Conservation (phyloP, 352 stramenopile species). For the Pythium periplocum region DNA sequence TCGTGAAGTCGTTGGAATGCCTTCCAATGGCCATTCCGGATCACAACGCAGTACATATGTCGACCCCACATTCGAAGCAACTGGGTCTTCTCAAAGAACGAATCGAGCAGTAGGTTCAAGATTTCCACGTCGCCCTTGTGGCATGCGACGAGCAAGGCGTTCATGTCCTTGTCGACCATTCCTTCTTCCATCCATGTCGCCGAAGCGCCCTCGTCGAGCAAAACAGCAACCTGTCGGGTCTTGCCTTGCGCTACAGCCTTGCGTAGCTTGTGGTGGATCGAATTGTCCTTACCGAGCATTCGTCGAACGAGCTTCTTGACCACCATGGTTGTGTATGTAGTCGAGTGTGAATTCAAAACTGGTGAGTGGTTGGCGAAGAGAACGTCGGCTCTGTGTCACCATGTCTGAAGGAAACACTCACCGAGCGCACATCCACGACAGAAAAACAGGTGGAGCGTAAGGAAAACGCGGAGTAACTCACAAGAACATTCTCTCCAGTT, state of each 20-base stretch:
- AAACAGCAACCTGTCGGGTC: conserved; percentile 34
- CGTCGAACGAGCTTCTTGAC: conserved; percentile 32
- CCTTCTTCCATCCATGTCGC: conserved; percentile 39
- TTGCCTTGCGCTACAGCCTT: conserved; percentile 46
- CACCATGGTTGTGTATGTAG: conserved; percentile 16
- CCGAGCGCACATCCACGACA: no score
- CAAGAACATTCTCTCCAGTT: no score
- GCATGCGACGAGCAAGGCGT: conserved; percentile 62
- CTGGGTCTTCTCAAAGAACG: conserved; percentile 42
- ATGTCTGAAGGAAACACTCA: no score
- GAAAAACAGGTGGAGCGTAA: no score
- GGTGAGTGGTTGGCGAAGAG: no score
- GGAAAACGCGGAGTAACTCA: no score
- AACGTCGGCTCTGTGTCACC: no score
- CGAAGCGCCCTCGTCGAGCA: conserved; percentile 53
- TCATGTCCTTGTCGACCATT: conserved; percentile 24
- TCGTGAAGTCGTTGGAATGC: conserved; percentile 53
- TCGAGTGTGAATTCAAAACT: no score
- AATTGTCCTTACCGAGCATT: conserved; percentile 36
- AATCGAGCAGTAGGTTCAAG: conserved; percentile 54
- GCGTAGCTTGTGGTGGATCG: conserved; percentile 44
- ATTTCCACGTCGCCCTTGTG: conserved; percentile 39
- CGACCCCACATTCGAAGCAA: conserved; percentile 41
- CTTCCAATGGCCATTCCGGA: conserved; percentile 53
- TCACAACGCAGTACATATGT: conserved; percentile 67